A percentile compares a stretch with the other conserved stretches of the same genome.
Evolutionary conservation across 2,329 filamentous ascomycete species (phyloP).

Genomic region (Fusarium globosum): DNA sequence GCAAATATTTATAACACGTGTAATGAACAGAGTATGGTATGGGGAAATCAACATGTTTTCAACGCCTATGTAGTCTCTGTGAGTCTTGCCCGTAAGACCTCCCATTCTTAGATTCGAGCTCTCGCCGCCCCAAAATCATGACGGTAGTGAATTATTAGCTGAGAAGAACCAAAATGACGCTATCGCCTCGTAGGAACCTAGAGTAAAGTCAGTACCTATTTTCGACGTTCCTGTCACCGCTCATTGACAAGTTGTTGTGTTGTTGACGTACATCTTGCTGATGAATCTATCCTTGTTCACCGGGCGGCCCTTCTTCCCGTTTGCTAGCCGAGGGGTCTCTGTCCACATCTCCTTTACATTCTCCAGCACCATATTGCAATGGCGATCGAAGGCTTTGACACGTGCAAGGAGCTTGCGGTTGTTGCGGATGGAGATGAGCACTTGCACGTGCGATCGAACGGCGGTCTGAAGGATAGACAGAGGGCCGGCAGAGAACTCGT

Average conservation of each 20-base stretch:
- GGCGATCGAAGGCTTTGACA: constrained; percentile 97
- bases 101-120: constrained; percentile 42
- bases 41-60: constrained; percentile 47
- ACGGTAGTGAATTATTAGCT: constrained; percentile 62
- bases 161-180: constrained; percentile 86
- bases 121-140: constrained; percentile 29
- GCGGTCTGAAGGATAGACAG: constrained; percentile 96
- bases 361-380: constrained; percentile 99
- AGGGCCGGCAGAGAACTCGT: constrained; percentile 65
- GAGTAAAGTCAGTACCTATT: constrained; percentile 34
- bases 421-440: constrained; percentile 97
- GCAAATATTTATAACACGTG: constrained; percentile 5
- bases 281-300: constrained; percentile 99
- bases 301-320: constrained; percentile 87
- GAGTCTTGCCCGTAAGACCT: constrained; percentile 47
- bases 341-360: constrained; percentile 99
- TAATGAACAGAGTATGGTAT: constrained; percentile 18
- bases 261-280: constrained; percentile 85
- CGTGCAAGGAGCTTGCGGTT: constrained; percentile 97
- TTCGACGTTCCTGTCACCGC: constrained; percentile 14
- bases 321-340: constrained; percentile 84
- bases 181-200: constrained; percentile 88
- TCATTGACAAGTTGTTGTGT: background rate
- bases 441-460: constrained; percentile 92
- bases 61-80: constrained; percentile 53